A percentile compares a stretch with the other conserved stretches of the same genome.
These are phyloP conservation scores for Beauveria asiatica DNA, from an alignment of 2,329 filamentous ascomycete genomes.

Conservation along the genomic window DNA sequence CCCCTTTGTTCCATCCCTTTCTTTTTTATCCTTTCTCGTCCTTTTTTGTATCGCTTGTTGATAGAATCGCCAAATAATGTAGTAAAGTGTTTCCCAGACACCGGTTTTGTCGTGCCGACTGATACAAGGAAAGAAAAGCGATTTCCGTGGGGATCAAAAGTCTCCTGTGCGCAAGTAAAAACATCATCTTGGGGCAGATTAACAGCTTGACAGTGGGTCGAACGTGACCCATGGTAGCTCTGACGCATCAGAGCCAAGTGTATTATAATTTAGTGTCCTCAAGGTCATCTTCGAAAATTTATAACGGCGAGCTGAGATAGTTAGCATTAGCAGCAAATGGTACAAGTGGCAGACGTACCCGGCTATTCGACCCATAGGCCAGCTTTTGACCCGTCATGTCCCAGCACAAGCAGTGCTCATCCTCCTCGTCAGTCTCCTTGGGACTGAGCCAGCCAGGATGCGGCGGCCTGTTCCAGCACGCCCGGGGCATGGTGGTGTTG, in stretches of 20 bases:
- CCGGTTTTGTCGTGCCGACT: background rate
- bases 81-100: background rate
- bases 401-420: conserved; percentile 54
- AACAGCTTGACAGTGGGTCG: background rate
- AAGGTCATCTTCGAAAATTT: conserved; percentile 35
- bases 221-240: background rate
- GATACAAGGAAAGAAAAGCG: background rate
- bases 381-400: conserved; percentile 53
- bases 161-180: background rate
- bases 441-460: conserved; percentile 53
- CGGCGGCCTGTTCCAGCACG: conserved; percentile 48
- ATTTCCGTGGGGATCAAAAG: background rate
- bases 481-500: conserved; percentile 48
- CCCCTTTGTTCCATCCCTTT: background rate
- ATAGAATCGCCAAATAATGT: no score
- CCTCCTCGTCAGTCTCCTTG: conserved; percentile 49
- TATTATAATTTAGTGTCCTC: background rate
- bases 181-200: background rate
- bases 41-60: background rate
- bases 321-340: background rate
- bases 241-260: background rate
- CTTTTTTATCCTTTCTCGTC: background rate
- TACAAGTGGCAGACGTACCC: conserved; percentile 36
- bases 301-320: conserved; percentile 38
- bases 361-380: conserved; percentile 54